These are phyloP conservation scores for Ocimum tenuiflorum DNA, from an alignment of 257 asterid genomes.

Conservation along the genomic window DNA sequence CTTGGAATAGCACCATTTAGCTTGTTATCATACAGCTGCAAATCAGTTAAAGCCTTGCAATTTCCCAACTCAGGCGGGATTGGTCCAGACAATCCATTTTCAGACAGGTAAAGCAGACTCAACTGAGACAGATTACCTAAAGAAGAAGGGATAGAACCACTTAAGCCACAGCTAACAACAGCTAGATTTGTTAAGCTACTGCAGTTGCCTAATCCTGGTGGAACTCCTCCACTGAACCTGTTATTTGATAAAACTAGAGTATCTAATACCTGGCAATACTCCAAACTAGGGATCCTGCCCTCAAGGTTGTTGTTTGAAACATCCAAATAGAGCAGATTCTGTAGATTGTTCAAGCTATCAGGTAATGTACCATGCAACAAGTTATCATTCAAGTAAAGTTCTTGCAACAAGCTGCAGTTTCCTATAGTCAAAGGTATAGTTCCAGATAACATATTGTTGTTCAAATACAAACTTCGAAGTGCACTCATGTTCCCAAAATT, in stretches of 20 bases:
- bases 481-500: conserved; percentile 41
- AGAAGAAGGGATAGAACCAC: conserved; percentile 63
- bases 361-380: conserved; percentile 49
- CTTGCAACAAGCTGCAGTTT: conserved; percentile 48
- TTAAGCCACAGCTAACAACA: conserved; percentile 45
- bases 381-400: conserved; percentile 43
- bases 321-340: conserved; percentile 30
- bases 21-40: conserved; percentile 42
- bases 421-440: conserved; percentile 61
- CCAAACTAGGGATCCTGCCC: conserved; percentile 46
- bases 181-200: conserved; percentile 37
- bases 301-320: conserved; percentile 43
- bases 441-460: conserved; percentile 45
- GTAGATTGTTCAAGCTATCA: conserved; percentile 47
- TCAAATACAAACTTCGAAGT: conserved; percentile 31
- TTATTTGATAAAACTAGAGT: conserved; percentile 45
- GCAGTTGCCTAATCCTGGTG: conserved; percentile 55
- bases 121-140: conserved; percentile 50
- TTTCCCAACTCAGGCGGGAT: conserved; percentile 73
- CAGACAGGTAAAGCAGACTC: conserved; percentile 42
- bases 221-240: conserved; percentile 49
- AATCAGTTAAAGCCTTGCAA: conserved; percentile 51
- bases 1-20: conserved; percentile 57
- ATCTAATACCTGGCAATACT: conserved; percentile 34
- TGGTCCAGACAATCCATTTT: conserved; percentile 51